These are phyloP conservation scores for Phytophthora pistaciae DNA, from an alignment of 352 stramenopile species.

Conservation along the genomic window DNA sequence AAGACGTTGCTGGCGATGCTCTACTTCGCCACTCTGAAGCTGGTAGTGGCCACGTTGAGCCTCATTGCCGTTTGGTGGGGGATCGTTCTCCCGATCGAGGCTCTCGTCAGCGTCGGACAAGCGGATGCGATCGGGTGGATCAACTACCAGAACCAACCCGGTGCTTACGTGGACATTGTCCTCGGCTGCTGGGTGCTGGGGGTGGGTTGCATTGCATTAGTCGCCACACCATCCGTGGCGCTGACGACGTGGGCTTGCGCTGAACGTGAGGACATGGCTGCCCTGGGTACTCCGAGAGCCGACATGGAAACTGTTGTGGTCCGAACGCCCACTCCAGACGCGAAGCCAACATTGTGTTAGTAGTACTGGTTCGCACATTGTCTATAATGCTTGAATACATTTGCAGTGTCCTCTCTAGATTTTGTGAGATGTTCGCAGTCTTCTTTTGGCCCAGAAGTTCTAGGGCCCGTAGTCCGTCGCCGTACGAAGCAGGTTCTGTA, in stretches of 20 bases:
- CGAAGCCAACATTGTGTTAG: constrained; percentile 4
- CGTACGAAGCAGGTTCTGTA: too few relatives aligned
- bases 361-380: background rate
- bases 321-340: constrained; percentile 8
- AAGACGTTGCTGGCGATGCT: constrained; percentile 45
- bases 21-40: constrained; percentile 59
- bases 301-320: constrained; percentile 15
- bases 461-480: too few relatives aligned
- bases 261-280: constrained; percentile 8
- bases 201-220: constrained; percentile 12
- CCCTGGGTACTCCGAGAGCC: constrained; percentile 1
- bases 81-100: constrained; percentile 44
- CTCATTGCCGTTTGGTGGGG: constrained; percentile 31
- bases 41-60: constrained; percentile 46
- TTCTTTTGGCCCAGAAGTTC: too few relatives aligned
- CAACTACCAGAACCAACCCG: constrained; percentile 22
- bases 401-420: background rate
- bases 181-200: constrained; percentile 21
- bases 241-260: constrained; percentile 28
- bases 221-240: constrained; percentile 25
- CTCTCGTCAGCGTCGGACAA: constrained; percentile 27
- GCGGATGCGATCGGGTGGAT: constrained; percentile 29
- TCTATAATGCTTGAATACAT: background rate
- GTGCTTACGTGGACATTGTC: constrained; percentile 17
- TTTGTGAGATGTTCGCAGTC: background rate